Percentiles rank a stretch among this genome's conserved stretches.
Conservation (phyloP, 2,329 filamentous ascomycete species). For the Harringtonia aguacate region DNA sequence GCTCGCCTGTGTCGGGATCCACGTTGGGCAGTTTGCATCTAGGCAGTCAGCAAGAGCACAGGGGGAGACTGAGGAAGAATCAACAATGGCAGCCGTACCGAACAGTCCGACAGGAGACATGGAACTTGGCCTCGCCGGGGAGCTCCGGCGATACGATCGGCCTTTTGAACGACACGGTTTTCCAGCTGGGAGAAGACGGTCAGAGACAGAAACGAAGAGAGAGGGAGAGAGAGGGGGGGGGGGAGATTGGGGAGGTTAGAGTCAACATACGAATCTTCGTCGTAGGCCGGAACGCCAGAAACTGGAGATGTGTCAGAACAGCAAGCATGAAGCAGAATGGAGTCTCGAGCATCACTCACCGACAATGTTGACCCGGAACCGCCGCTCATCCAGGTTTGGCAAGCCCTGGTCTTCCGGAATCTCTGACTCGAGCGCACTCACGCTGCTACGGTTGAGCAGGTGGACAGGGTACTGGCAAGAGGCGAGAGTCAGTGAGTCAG, state of each 20-base stretch:
- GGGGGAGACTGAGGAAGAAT: neutral
- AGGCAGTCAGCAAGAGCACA: neutral
- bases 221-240: no score
- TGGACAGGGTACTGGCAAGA: constrained; percentile 62
- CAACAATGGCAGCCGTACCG: constrained; percentile 27
- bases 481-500: no score
- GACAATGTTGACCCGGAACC: constrained; percentile 66
- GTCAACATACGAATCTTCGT: constrained; percentile 46
- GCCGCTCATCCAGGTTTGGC: constrained; percentile 44
- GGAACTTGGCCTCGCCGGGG: constrained; percentile 28
- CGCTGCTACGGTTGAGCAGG: constrained; percentile 53
- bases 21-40: constrained; percentile 64
- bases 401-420: constrained; percentile 39
- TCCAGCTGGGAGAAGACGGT: constrained; percentile 45
- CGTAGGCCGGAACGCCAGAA: constrained; percentile 51
- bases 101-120: constrained; percentile 54
- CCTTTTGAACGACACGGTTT: constrained; percentile 41
- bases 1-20: constrained; percentile 44
- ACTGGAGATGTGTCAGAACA: constrained; percentile 3
- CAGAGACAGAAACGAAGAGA: no score
- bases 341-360: constrained; percentile 26
- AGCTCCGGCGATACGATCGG: constrained; percentile 33
- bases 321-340: neutral
- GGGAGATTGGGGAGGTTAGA: no score
- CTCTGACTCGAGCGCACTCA: constrained; percentile 47